A percentile compares a stretch with the other conserved stretches of the same genome.
These are phyloP conservation scores for Epichloe gansuensis DNA, from an alignment of 2,329 filamentous ascomycete genomes.

Conservation along the genomic window DNA sequence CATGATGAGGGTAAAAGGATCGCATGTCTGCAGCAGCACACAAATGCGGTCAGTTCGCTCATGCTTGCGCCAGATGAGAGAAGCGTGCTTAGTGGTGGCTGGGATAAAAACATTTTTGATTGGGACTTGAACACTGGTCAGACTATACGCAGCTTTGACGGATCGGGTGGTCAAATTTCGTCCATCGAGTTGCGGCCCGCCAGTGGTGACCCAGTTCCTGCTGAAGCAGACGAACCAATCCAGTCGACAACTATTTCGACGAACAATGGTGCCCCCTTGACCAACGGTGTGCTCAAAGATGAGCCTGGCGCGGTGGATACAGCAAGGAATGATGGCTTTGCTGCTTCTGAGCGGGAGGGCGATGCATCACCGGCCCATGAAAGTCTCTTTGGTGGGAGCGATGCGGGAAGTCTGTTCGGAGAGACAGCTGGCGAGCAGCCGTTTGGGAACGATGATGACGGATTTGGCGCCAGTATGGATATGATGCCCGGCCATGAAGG, in stretches of 20 bases:
- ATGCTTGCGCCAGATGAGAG: constrained; percentile 72
- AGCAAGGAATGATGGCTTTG: constrained; percentile 12
- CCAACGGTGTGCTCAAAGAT: constrained; percentile 34
- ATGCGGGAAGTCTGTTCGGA: constrained; percentile 76
- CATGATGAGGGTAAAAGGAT: constrained; percentile 93
- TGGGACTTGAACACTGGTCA: constrained; percentile 90
- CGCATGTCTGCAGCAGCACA: constrained; percentile 66
- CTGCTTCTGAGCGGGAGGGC: constrained; percentile 31
- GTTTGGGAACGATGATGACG: constrained; percentile 74
- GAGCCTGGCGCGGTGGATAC: constrained; percentile 7
- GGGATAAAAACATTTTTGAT: constrained; percentile 89
- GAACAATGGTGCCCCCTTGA: constrained; percentile 53
- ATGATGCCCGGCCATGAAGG: constrained; percentile 29
- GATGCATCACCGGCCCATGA: constrained; percentile 57
- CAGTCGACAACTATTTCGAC: constrained; percentile 59
- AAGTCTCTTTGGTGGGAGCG: constrained; percentile 72
- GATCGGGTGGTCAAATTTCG: constrained; percentile 72
- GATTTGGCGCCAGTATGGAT: constrained; percentile 64
- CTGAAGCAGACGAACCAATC: constrained; percentile 48
- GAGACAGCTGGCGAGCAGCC: constrained; percentile 49
- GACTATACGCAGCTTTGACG: constrained; percentile 61
- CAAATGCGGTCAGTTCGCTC: constrained; percentile 81
- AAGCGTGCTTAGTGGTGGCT: constrained; percentile 80
- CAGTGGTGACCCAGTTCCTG: constrained; percentile 61
- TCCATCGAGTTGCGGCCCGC: constrained; percentile 74